Evolutionary conservation across 768 basidiomycete species (phyloP).

Genomic region (Pholiota molesta): DNA sequence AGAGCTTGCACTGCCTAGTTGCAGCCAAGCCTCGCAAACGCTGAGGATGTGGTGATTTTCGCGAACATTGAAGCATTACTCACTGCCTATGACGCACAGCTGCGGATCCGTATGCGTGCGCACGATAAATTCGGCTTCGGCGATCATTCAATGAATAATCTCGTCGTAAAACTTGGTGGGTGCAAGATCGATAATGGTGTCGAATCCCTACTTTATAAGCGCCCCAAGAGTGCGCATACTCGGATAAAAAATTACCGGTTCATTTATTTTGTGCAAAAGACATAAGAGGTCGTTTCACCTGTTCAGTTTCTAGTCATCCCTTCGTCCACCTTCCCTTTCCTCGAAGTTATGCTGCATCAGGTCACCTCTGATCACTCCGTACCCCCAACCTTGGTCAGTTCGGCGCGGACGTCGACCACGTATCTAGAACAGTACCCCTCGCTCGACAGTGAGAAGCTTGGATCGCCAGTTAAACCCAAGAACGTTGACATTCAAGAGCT

Average conservation of each 20-base stretch:
- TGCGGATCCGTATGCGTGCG: background rate
- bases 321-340: background rate
- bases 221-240: background rate
- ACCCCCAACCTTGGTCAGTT: constrained; percentile 5
- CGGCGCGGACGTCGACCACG: constrained; percentile 12
- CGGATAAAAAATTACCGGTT: constrained; percentile 3
- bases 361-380: background rate
- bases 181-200: background rate
- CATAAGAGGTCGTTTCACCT: background rate
- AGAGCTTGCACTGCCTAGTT: background rate
- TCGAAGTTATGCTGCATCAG: constrained; percentile 1
- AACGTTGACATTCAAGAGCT: constrained; percentile 22
- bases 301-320: background rate
- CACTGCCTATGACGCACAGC: constrained; percentile 3
- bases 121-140: background rate
- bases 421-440: constrained; percentile 8
- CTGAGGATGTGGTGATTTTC: background rate
- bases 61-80: constrained; percentile 1
- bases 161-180: background rate
- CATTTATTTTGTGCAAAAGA: background rate
- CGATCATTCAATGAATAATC: background rate
- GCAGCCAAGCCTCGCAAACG: background rate
- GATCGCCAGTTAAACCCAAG: background rate
- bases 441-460: constrained; percentile 5
- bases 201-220: background rate